These are phyloP conservation scores for Jimgerdemannia lactiflua DNA, from an alignment of 192 early-diverging fungal genomes.

Conservation along the genomic window DNA sequence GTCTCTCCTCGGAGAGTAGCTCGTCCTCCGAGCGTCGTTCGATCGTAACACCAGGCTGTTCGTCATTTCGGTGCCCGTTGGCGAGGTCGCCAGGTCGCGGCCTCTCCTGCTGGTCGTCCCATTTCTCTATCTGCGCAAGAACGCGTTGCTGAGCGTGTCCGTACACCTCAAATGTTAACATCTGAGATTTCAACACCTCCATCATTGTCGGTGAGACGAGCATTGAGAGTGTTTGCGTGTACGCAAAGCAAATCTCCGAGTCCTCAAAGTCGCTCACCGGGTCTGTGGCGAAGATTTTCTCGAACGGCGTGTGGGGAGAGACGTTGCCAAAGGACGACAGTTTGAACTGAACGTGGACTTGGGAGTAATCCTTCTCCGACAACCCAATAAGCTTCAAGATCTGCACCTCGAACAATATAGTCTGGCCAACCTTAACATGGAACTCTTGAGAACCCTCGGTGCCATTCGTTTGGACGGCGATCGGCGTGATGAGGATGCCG, in stretches of 20 bases:
- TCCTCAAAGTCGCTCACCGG: slow-evolving; percentile 51
- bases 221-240: slow-evolving; percentile 42
- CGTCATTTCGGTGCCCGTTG: slow-evolving; percentile 39
- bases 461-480: slow-evolving; percentile 1
- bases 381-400: slow-evolving; percentile 57
- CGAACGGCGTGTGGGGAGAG: slow-evolving; percentile 28
- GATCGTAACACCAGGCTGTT: slow-evolving; percentile 13
- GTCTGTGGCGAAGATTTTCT: slow-evolving; percentile 60
- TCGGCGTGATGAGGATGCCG: slow-evolving; percentile 39
- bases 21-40: slow-evolving; percentile 46
- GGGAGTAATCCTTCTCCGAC: slow-evolving; percentile 54
- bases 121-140: slow-evolving; percentile 41
- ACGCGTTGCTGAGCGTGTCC: slow-evolving; percentile 39
- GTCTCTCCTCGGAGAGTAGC: slow-evolving; percentile 58
- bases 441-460: background rate
- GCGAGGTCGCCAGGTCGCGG: slow-evolving; percentile 32
- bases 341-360: slow-evolving; percentile 74
- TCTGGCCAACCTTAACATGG: slow-evolving; percentile 41
- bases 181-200: slow-evolving; percentile 10
- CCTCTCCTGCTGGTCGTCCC: slow-evolving; percentile 47
- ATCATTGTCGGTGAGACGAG: slow-evolving; percentile 22
- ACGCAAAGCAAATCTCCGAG: slow-evolving; percentile 47
- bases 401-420: slow-evolving; percentile 61
- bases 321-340: slow-evolving; percentile 58
- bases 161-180: slow-evolving; percentile 50